Percentiles rank a stretch among this genome's conserved stretches.
Evolutionary conservation across 1,284 basidiomycete genomes (phyloP).

Genomic region (Ustilago nuda): DNA sequence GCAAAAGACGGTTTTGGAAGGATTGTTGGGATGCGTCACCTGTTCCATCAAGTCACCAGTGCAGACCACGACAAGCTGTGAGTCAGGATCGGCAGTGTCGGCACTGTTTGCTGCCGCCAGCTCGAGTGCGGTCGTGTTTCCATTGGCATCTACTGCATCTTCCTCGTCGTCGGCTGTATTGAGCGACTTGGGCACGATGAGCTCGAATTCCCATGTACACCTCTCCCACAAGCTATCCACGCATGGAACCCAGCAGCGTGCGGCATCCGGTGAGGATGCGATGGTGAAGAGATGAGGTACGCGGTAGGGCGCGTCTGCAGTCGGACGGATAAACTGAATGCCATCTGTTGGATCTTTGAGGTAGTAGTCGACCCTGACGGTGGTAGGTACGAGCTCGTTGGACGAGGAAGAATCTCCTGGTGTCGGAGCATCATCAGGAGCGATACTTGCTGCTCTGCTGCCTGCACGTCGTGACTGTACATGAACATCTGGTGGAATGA

Average conservation of each 20-base stretch:
- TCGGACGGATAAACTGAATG: constrained; percentile 85
- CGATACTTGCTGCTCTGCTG: constrained; percentile 34
- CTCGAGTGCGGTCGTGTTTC: constrained; percentile 13
- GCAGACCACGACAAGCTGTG: constrained; percentile 80
- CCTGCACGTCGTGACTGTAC: constrained; percentile 33
- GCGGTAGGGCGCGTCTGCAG: constrained; percentile 84
- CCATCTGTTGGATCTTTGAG: constrained; percentile 84
- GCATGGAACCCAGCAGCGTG: constrained; percentile 97
- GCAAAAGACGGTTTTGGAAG: constrained; percentile 92
- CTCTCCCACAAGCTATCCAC: constrained; percentile 95
- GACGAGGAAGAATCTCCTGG: constrained; percentile 40
- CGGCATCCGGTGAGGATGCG: constrained; percentile 86
- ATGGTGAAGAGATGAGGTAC: constrained; percentile 88
- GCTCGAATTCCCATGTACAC: constrained; percentile 98
- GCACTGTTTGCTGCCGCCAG: constrained; percentile 8
- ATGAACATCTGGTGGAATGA: constrained; percentile 78
- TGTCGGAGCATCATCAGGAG: constrained; percentile 38
- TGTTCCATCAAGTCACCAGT: constrained; percentile 79
- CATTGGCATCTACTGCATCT: constrained; percentile 7
- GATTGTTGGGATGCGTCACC: constrained; percentile 89
- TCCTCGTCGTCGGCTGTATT: constrained; percentile 65
- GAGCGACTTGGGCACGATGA: constrained; percentile 82
- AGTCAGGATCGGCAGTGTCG: constrained; percentile 60
- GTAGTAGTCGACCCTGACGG: constrained; percentile 82
- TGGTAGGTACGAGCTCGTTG: constrained; percentile 80